Base-by-base conservation (phyloP, 1,284 basidiomycete species). In the Trichosporon sp. region DNA sequence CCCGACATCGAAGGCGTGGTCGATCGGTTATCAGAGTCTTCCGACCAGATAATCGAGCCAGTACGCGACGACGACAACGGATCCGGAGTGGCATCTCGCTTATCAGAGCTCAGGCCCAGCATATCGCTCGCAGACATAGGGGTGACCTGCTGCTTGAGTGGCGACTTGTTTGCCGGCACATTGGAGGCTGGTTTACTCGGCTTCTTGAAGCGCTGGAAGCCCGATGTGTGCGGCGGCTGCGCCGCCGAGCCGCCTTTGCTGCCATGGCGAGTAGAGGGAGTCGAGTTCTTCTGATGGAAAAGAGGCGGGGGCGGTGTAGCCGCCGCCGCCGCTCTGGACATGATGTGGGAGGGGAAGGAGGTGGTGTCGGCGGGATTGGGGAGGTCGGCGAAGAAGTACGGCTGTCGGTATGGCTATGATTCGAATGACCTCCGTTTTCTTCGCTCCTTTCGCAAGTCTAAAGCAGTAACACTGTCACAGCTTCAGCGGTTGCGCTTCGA, bases 361-460 rank as follows among this genome's bases (percentile, higher is more conserved):
- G 40, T 33, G 56, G 69, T 57, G 25, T 59, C 63, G 67, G 59
- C 31, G 21, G 63, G 66, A 65, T 56, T 16, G 70, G 69, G 72
- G 70, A 76, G 71, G 74, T 63, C 70, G 72, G 74, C 76, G 75
- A 76, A 76, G 76, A 76, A 78, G 76, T 78, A 69, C 76, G 76
- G 74, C 64, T 67, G 70, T 67, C 68, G 72, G 69, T 70, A 76
- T 74, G 74, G 52, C 72, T 75, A 72, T 71, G 73, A 73, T 67
- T 70, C 27, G 57, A 34, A 34, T 65, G 67, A 63, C 70, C 64
- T 65, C 75, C 74, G 75, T 76, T 78, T 76, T 74, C 74, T 78
- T 73, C 74, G 76, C 74, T 65, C 76, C 76, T 74, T 62, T 54
- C 49, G 49, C 49, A n/a, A 31, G 49, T 54, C 49, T 29, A 29